phyloP scores from a whole-genome alignment of 345 rosid genomes.

The Microthlaspi erraticum region DNA sequence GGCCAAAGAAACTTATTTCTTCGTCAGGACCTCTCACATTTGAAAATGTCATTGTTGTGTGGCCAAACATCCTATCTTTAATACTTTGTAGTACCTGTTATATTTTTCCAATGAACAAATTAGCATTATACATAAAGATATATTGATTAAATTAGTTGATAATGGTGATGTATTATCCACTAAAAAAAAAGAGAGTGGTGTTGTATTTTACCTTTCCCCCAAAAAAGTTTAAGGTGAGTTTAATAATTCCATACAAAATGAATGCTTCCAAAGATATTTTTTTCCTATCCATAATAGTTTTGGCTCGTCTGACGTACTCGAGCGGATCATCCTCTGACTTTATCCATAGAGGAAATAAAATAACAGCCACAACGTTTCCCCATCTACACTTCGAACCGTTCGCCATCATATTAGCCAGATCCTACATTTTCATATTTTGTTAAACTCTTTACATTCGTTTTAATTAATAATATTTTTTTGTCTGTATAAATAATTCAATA shows the following conservation, averaged over 20 bases:
- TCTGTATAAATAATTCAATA: too few relatives aligned
- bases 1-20: conserved; percentile 59
- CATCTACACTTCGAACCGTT: conserved; percentile 49
- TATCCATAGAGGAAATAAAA: conserved; percentile 53
- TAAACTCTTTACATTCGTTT: not conserved
- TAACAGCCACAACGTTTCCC: conserved; percentile 56
- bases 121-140: not conserved
- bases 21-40: conserved; percentile 58
- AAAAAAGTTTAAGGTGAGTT: conserved; percentile 33
- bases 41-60: conserved; percentile 55
- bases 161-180: not conserved
- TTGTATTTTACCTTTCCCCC: conserved; percentile 47
- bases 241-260: not conserved
- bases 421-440: conserved; percentile 30
- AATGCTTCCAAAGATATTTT: conserved; percentile 56
- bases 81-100: conserved; percentile 47
- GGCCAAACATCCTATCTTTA: conserved; percentile 41
- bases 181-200: too few relatives aligned
- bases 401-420: conserved; percentile 53
- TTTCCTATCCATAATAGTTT: conserved; percentile 49
- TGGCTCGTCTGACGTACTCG: conserved; percentile 51
- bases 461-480: too few relatives aligned
- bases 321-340: conserved; percentile 49
- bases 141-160: not conserved
- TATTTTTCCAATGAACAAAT: not conserved